Evolutionary conservation across 441 rosid species (phyloP), one percentile per base, ranked within the genome.

Genomic region (Populus trichocarpa): DNA sequence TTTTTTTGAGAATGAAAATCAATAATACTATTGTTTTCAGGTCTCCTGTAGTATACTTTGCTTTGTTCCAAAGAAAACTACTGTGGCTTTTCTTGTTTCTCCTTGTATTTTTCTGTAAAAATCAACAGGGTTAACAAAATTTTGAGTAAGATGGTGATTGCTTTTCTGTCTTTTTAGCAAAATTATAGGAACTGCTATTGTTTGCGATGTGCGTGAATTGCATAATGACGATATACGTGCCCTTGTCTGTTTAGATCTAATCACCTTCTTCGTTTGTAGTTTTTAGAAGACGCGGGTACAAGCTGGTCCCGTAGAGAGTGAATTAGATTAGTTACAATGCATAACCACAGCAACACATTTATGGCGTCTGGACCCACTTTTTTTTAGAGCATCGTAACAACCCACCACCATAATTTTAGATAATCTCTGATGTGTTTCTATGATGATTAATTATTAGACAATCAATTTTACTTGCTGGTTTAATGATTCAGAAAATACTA

Each of bases 51-150:
- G 12, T 59, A 66, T 75, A 11, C 77, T 78, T 59, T 75, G 3
- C 76, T 81, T 77, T 74, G 46, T 46, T 70, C n/a, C 28, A 50
- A 77, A 81, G 77, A 57, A 69, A 75, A 22, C 32, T 46, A 16
- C 57, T 3, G 5, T 33, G 18, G 22, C 23, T 66, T 28, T 30
- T 7, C 46, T 63, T 20, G 59, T 12, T 23, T 69, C 13, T 22
- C 46, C 63, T 63, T 50, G 57, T 14, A 4, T 50, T 50, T 14
- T 14, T 1, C 57, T 14, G 57, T 50, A 50, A 50, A 30, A 50
- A 14, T 14, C 57, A 50, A 50, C 18, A 50, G 20, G 57, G 20
- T 50, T 50, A 4, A 16, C 57, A 14, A 14, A 5, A 50, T 50
- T 38, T 42, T 14, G 57, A 16, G 57, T 50, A 16, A 50, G 57